Conservation (phyloP, 129 eudicot species). For the Sambucus nigra region DNA sequence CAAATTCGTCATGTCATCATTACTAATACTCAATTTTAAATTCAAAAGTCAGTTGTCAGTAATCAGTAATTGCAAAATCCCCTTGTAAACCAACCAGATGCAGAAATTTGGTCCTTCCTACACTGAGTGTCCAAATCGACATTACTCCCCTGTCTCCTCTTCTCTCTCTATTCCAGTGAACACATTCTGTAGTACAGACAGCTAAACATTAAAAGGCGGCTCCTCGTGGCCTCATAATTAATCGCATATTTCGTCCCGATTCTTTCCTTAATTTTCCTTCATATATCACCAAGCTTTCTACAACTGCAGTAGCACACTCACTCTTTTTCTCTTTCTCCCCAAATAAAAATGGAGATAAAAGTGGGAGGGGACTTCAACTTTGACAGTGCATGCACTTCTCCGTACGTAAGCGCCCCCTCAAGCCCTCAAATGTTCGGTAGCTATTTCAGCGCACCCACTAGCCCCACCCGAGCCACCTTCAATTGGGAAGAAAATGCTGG, state of each 20-base stretch:
- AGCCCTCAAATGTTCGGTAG: conserved; percentile 9
- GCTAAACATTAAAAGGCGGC: not conserved
- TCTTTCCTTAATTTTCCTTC: not conserved
- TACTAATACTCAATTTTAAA: no score
- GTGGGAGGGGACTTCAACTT: conserved; percentile 6
- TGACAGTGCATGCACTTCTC: conserved; percentile 3
- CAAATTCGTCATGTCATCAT: no score
- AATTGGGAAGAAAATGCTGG: not conserved
- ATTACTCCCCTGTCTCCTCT: not conserved
- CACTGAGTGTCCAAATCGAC: not conserved
- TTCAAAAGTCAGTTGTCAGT: no score
- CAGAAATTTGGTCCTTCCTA: no score
- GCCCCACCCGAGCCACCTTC: not conserved
- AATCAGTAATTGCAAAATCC: no score
- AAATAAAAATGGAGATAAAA: not conserved
- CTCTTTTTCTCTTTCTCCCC: not conserved
- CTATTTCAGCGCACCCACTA: conserved; percentile 6
- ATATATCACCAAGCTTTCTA: not conserved
- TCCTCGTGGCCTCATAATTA: not conserved
- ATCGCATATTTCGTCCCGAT: not conserved
- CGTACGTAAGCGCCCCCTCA: conserved; percentile 4
- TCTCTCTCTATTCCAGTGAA: not conserved
- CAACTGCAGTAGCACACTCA: not conserved
- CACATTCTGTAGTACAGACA: not conserved
- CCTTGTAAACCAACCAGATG: no score